These are phyloP conservation scores for Arthroderma sp. DNA, from an alignment of 2,329 filamentous ascomycete genomes.

Conservation along the genomic window DNA sequence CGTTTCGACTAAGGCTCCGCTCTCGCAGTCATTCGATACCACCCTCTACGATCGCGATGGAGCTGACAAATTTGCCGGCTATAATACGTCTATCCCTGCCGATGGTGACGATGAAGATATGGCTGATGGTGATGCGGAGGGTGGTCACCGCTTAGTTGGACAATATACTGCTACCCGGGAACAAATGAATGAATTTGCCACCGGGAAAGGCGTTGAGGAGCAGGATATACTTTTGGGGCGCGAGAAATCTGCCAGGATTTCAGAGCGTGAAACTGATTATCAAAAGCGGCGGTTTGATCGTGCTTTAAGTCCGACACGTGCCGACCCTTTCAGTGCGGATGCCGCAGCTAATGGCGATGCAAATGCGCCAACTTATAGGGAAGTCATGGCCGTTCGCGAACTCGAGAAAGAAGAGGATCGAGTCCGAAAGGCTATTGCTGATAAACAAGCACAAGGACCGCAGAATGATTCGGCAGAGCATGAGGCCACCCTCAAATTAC, in stretches of 20 bases:
- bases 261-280: conserved; percentile 90
- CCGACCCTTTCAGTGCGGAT: conserved; percentile 72
- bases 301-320: conserved; percentile 65
- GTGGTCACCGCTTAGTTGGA: conserved; percentile 67
- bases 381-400: conserved; percentile 82
- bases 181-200: conserved; percentile 89
- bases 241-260: conserved; percentile 82
- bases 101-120: conserved; percentile 67
- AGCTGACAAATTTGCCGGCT: conserved; percentile 72
- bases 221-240: conserved; percentile 75
- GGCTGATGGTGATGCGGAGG: conserved; percentile 61
- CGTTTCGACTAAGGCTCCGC: conserved; percentile 74
- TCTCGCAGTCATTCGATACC: conserved; percentile 76
- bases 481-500: conserved; percentile 58
- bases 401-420: conserved; percentile 88
- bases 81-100: conserved; percentile 76
- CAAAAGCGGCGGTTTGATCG: conserved; percentile 92
- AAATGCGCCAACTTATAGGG: conserved; percentile 71
- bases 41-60: conserved; percentile 71
- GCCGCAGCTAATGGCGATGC: conserved; percentile 51
- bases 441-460: conserved; percentile 49
- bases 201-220: conserved; percentile 74
- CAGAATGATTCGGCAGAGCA: conserved; percentile 50
- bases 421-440: conserved; percentile 64
- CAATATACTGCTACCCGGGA: conserved; percentile 90